Conservation (phyloP, 2,329 filamentous ascomycete genomes). For the Fusarium subtropicale region DNA sequence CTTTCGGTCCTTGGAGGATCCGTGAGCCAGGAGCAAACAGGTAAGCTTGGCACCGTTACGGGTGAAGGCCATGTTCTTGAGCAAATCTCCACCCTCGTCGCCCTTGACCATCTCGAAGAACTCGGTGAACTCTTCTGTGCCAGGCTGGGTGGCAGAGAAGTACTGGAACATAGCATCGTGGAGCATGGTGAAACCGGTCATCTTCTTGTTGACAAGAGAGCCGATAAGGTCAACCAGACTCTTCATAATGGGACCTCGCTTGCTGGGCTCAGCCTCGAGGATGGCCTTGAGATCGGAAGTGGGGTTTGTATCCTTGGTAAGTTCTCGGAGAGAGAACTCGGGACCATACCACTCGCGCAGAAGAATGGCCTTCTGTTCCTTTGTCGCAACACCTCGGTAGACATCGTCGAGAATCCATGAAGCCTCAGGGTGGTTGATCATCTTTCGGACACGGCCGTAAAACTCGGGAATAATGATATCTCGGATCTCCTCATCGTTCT, state of each 20-base stretch:
- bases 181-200: conserved; percentile 96
- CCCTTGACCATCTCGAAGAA: conserved; percentile 92
- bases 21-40: conserved; percentile 84
- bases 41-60: conserved; percentile 86
- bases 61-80: conserved; percentile 97
- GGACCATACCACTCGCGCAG: conserved; percentile 96
- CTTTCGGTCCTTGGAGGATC: conserved; percentile 92
- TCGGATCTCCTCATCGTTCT: conserved; percentile 86
- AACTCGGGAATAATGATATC: conserved; percentile 94
- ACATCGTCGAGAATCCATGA: conserved; percentile 98
- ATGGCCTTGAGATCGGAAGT: conserved; percentile 79
- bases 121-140: conserved; percentile 84
- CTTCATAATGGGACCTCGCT: conserved; percentile 87
- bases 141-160: conserved; percentile 81
- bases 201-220: conserved; percentile 92
- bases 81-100: conserved; percentile 88
- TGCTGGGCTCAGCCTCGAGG: conserved; percentile 81
- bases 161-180: conserved; percentile 99
- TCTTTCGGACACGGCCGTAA: conserved; percentile 89
- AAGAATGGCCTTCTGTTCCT: conserved; percentile 85
- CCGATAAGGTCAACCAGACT: conserved; percentile 90
- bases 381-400: conserved; percentile 88
- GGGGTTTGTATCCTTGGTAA: conserved; percentile 64
- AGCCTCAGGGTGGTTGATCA: conserved; percentile 96
- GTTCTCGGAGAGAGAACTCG: conserved; percentile 85